Evolutionary conservation across 78 protist species (phyloP).

Genomic region (Dictyostelium capitatum): DNA sequence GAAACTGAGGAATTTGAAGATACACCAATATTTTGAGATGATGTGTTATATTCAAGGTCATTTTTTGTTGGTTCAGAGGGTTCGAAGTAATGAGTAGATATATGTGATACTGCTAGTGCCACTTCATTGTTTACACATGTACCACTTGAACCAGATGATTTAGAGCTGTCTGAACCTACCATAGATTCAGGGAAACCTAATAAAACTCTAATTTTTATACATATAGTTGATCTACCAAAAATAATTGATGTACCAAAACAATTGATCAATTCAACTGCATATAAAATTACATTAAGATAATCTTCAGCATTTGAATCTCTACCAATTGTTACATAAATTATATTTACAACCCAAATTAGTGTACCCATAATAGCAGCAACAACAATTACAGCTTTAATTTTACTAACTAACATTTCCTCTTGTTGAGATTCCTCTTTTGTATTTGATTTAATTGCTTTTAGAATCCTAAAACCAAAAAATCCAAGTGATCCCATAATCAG

Average conservation of each 20-base stretch:
- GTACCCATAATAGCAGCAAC: constrained; percentile 24
- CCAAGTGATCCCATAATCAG: constrained; percentile 18
- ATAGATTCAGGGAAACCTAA: constrained; percentile 48
- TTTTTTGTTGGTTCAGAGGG: neutral
- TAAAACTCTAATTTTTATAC: constrained; percentile 5
- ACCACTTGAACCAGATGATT: neutral
- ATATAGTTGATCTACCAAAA: constrained; percentile 19
- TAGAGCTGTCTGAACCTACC: neutral
- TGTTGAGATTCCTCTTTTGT: neutral
- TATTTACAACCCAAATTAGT: constrained; percentile 9
- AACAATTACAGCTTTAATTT: constrained; percentile 24
- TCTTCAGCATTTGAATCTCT: constrained; percentile 22
- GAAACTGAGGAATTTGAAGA: no score
- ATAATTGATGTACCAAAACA: neutral
- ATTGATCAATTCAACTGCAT: constrained; percentile 4
- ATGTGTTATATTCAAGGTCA: no score
- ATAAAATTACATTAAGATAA: constrained; percentile 27
- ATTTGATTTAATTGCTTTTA: neutral
- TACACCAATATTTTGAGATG: no score
- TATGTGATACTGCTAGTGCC: neutral
- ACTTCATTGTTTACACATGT: neutral
- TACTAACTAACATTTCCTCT: constrained; percentile 25
- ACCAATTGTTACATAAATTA: constrained; percentile 27
- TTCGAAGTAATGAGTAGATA: neutral
- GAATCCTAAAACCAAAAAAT: constrained; percentile 20